A percentile compares a stretch with the other conserved stretches of the same genome.
phyloP scores from a whole-genome alignment of 2,329 filamentous ascomycete species.

The Aureobasidium lini region DNA sequence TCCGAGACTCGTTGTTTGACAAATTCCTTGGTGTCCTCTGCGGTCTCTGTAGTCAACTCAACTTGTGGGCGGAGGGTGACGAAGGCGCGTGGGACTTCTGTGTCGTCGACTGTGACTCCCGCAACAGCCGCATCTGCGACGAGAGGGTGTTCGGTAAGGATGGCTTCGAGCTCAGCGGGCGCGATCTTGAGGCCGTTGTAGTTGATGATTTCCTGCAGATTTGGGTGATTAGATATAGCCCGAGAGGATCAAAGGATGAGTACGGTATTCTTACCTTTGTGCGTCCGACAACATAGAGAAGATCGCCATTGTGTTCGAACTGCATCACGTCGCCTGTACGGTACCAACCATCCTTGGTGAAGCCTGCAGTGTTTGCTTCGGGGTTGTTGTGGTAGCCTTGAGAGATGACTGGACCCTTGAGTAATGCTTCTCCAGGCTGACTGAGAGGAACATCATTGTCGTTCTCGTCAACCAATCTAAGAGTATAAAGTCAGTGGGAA shows the following conservation, averaged over 20 bases:
- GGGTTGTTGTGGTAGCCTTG: conserved; percentile 28
- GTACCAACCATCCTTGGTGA: conserved; percentile 19
- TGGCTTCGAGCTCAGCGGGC: conserved; percentile 26
- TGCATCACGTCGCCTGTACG: conserved; percentile 35
- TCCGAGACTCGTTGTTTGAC: conserved; percentile 31
- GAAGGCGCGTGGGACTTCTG: conserved; percentile 19
- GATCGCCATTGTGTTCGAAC: conserved; percentile 17
- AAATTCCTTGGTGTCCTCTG: conserved; percentile 30
- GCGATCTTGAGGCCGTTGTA: conserved; percentile 27
- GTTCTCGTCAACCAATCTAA: conserved; percentile 35
- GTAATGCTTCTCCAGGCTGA: conserved; percentile 37
- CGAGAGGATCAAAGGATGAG: conserved; percentile 31
- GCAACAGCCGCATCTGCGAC: conserved; percentile 25
- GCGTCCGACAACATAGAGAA: neutral
- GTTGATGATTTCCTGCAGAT: neutral
- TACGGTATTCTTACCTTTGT: conserved; percentile 42
- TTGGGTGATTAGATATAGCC: conserved; percentile 60
- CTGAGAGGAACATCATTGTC: conserved; percentile 33
- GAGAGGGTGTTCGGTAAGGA: conserved; percentile 19
- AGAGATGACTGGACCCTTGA: conserved; percentile 36
- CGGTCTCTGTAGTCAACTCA: conserved; percentile 23
- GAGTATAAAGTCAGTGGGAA: too few species aligned
- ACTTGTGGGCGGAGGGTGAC: conserved; percentile 30
- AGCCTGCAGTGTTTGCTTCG: conserved; percentile 18
- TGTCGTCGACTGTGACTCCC: conserved; percentile 13